phyloP scores from a whole-genome alignment of 2,329 filamentous ascomycete genomes.

The Calonectria multiphialidica region DNA sequence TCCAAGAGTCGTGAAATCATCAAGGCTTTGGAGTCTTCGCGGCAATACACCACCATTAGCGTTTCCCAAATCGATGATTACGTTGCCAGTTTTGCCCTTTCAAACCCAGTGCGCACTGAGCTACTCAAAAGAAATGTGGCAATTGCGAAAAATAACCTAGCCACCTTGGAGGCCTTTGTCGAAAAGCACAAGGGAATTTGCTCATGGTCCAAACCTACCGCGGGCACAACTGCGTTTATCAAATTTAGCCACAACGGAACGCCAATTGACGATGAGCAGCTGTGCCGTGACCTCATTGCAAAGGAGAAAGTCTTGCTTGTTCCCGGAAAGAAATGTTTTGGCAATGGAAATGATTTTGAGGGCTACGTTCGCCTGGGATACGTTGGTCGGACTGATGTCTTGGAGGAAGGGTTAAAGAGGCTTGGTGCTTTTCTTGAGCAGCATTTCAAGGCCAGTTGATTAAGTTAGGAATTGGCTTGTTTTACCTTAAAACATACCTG shows the following conservation, averaged over 20 bases:
- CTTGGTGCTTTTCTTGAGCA: neutral
- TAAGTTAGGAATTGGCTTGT: no score
- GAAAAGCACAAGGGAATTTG: neutral
- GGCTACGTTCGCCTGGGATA: neutral
- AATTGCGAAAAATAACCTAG: neutral
- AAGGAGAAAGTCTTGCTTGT: neutral
- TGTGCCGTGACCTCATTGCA: neutral
- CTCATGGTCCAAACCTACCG: neutral
- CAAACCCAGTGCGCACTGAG: neutral
- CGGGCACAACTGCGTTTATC: conserved; percentile 2
- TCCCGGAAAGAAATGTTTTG: neutral
- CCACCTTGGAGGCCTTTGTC: neutral
- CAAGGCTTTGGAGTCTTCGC: neutral
- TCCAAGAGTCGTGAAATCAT: neutral
- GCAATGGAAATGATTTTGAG: neutral
- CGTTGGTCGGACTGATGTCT: neutral
- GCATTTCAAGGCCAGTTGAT: neutral
- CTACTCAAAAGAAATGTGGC: neutral
- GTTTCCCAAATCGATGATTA: conserved; percentile 4
- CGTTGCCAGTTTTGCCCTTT: neutral
- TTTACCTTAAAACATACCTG: no score
- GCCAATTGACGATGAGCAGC: neutral
- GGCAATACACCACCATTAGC: conserved; percentile 5
- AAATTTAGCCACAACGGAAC: neutral
- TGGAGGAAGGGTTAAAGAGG: neutral